These are phyloP conservation scores for Hypocreales sp. DNA, from an alignment of 2,329 filamentous ascomycete genomes.

Conservation along the genomic window DNA sequence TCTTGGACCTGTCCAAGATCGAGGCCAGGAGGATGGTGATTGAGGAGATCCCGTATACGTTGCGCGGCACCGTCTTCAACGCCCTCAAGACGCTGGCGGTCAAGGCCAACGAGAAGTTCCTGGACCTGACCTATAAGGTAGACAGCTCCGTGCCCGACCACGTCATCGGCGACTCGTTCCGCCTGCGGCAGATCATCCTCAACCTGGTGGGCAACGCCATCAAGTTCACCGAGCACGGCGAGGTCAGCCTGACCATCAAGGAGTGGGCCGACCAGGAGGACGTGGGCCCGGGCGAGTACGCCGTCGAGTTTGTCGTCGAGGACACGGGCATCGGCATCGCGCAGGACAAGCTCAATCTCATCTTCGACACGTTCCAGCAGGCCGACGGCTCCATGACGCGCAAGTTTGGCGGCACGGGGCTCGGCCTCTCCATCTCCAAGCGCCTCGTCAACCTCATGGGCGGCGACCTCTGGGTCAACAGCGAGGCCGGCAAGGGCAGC, in stretches of 20 bases:
- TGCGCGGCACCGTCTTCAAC: conserved; percentile 91
- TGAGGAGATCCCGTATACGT: conserved; percentile 91
- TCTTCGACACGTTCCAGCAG: conserved; percentile 98
- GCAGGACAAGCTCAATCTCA: conserved; percentile 85
- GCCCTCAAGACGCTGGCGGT: conserved; percentile 93
- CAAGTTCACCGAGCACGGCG: conserved; percentile 95
- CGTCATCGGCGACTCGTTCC: conserved; percentile 92
- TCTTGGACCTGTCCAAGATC: conserved; percentile 62
- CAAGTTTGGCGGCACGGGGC: conserved; percentile 87
- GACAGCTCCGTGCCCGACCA: conserved; percentile 89
- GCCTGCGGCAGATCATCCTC: conserved; percentile 87
- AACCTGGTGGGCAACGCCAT: conserved; percentile 97
- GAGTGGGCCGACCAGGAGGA: conserved; percentile 47
- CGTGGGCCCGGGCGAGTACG: conserved; percentile 59
- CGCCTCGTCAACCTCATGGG: conserved; percentile 92
- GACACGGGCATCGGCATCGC: conserved; percentile 97
- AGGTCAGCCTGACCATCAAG: conserved; percentile 87
- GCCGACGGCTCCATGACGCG: conserved; percentile 92
- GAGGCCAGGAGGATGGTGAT: conserved; percentile 97
- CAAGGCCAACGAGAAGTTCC: conserved; percentile 88
- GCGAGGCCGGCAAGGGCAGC: conserved; percentile 79
- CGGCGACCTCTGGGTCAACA: conserved; percentile 91
- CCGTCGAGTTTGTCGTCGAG: conserved; percentile 88
- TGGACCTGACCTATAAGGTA: conserved; percentile 86
- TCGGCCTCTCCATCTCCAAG: conserved; percentile 90